Evolutionary conservation across 179 eudicot species (phyloP), one percentile per base, ranked within the genome.

Genomic region (Actinidia chinensis): DNA sequence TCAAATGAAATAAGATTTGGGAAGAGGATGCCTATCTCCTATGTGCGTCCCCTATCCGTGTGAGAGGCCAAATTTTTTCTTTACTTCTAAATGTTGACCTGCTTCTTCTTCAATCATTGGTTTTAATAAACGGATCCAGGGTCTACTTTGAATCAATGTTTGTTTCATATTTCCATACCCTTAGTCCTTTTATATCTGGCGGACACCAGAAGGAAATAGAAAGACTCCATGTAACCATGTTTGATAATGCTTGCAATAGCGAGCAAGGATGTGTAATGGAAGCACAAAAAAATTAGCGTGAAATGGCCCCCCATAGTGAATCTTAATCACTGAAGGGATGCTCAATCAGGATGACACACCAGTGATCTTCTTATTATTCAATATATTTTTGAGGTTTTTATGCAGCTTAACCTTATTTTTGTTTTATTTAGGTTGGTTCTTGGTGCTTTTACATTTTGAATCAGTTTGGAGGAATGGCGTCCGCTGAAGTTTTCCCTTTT

Each of bases 171-270:
- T n/a, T n/a, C n/a, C n/a, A n/a, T n/a, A n/a, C n/a, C n/a, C n/a
- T n/a, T n/a, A n/a, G 44, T 18, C 5, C 43, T 64, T 33, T 18
- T 3, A 33, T 20, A 36, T 33, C 5, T 64, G 20, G 28, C 68
- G 9, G 28, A 36, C n/a, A 13, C 15, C 68, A 33, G 40, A 66
- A 43, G 17, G 18, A 42, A 8, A 17, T 65, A 6, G 48, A n/a
- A 66, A 1, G 48, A 66, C 23, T 42, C 50, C 70, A 33, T 66
- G 1, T 66, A 36, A 42, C 4, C 15, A 47, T 15, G 70, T n/a
- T 10, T 66, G 8, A 40, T 18, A 48, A 65, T 68, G 55, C 74
- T 70, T 71, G 3, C 75, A 22, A 70, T 3, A 18, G 75, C n/a
- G 47, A 23, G 51, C 8, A 50, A 25, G 42, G 43, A 44, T 52